Evolutionary conservation across 2,329 filamentous ascomycete genomes (phyloP).

Genomic region (Claviceps cyperi): DNA sequence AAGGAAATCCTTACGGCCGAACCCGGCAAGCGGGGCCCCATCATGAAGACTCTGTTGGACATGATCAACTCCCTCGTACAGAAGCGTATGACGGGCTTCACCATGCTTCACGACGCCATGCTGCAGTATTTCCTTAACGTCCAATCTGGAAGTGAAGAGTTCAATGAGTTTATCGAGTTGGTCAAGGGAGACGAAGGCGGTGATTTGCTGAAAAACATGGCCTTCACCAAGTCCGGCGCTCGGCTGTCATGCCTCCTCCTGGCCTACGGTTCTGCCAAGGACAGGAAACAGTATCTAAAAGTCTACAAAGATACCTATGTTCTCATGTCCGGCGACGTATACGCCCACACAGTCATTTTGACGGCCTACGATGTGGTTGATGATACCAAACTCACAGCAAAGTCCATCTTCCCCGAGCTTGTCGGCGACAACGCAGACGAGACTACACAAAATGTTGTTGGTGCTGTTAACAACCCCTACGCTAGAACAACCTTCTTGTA

Average conservation of each 20-base stretch:
- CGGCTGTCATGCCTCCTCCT: slow-evolving; percentile 68
- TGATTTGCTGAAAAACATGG: slow-evolving; percentile 85
- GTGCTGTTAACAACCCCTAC: slow-evolving; percentile 49
- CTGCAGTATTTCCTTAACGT: slow-evolving; percentile 84
- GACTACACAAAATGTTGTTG: slow-evolving; percentile 48
- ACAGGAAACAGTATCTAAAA: slow-evolving; percentile 76
- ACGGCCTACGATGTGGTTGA: slow-evolving; percentile 84
- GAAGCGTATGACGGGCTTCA: slow-evolving; percentile 94
- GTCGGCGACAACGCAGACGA: slow-evolving; percentile 55
- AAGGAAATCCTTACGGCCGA: slow-evolving; percentile 57
- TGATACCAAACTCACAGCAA: slow-evolving; percentile 78
- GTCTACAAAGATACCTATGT: slow-evolving; percentile 83
- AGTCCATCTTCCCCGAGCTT: slow-evolving; percentile 77
- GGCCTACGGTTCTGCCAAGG: slow-evolving; percentile 78
- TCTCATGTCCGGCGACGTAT: slow-evolving; percentile 64
- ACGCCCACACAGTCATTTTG: slow-evolving; percentile 71
- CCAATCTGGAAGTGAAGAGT: slow-evolving; percentile 63
- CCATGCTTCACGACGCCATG: slow-evolving; percentile 97
- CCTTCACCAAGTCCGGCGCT: slow-evolving; percentile 82
- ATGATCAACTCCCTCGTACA: slow-evolving; percentile 88
- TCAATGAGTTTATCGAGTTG: slow-evolving; percentile 75
- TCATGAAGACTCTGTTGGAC: slow-evolving; percentile 72
- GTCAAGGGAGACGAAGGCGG: slow-evolving; percentile 85
- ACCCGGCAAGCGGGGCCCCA: slow-evolving; percentile 74
- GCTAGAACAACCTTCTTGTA: slow-evolving; percentile 61